These are phyloP conservation scores for Colletotrichum plurivorum DNA, from an alignment of 2,329 filamentous ascomycete species.

Conservation along the genomic window DNA sequence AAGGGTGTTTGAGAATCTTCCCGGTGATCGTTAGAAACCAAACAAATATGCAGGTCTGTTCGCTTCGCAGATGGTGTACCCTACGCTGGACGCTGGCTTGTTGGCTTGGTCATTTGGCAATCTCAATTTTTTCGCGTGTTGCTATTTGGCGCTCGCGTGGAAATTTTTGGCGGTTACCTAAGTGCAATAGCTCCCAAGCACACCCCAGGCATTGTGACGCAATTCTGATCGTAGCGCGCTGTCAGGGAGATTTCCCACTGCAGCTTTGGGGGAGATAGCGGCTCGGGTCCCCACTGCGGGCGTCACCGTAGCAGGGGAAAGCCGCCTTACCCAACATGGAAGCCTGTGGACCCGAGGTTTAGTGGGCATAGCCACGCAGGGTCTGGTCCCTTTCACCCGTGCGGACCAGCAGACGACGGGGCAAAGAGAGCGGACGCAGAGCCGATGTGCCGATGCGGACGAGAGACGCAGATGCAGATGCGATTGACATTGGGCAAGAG, in stretches of 20 bases:
- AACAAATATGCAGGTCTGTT: conserved; percentile 28
- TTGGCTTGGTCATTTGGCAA: background rate
- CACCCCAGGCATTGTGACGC: conserved; percentile 36
- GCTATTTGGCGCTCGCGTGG: conserved; percentile 12
- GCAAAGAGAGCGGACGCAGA: conserved; percentile 17
- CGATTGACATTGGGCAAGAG: conserved; percentile 22
- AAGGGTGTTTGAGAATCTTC: conserved; percentile 26
- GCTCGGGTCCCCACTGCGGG: conserved; percentile 18
- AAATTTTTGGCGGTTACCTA: conserved; percentile 17
- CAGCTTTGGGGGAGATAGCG: conserved; percentile 27
- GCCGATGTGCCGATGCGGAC: conserved; percentile 28
- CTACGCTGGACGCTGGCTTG: background rate
- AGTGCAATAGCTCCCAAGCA: conserved; percentile 20
- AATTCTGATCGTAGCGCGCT: conserved; percentile 28
- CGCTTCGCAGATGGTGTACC: background rate
- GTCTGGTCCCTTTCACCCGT: conserved; percentile 40
- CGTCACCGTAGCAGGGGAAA: conserved; percentile 29
- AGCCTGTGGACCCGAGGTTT: background rate
- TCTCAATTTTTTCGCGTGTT: conserved; percentile 1
- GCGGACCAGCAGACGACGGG: conserved; percentile 24
- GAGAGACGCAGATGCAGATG: conserved; percentile 17
- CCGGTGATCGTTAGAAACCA: conserved; percentile 8
- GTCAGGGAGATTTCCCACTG: conserved; percentile 28
- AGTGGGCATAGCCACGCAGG: conserved; percentile 40
- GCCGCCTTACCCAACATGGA: conserved; percentile 7